Base-by-base conservation (phyloP, 2,329 filamentous ascomycete genomes). In the Ophiosphaerella herpotricha region DNA sequence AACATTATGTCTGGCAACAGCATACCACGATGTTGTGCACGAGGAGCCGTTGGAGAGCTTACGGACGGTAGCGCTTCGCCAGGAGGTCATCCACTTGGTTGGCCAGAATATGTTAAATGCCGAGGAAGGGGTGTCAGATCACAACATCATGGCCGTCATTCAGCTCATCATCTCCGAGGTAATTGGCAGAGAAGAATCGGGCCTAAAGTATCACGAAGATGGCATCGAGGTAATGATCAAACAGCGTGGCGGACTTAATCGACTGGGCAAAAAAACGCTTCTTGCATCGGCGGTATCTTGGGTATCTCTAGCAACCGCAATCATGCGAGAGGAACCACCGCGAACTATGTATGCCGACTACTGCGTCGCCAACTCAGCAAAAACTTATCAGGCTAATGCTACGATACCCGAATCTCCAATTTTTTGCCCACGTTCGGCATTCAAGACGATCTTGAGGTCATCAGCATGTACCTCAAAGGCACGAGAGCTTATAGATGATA, bases 331-430 rank as follows among this genome's bases (percentile, higher is more conserved):
- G 54, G 38, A 50, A 18, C 39, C 40, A 13, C 70, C 71, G 4
- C 40, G 43, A 4, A 7, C 41, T 4, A 60, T 70, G n/a, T 74
- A 72, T 48, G 16, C 46, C 9, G 59, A 69, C 13, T 67, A 66
- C 37, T 64, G 57, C 41, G n/a, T 51, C 5, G 36, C 54, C 7
- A 43, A 47, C 4, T 60, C 57, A 24, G 26, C 39, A 0, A 63
- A 43, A 9, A 40, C n/a, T 12, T 63, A 70, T 23, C 48, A 50
- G 5, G 38, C 42, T 14, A 62, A 51, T 2, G 60, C 55, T 7
- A 60, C 55, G 4, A 55, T 72, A 26, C 72, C 72, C 0, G 71
- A 74, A 35, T 74, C 70, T 1, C 72, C 72, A 5, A 50, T 75
- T 0, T 74, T 67, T 46, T 64, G 60, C 33, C 71, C 72, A 7